phyloP scores from a whole-genome alignment of 2,329 filamentous ascomycete species.

The Sodiomyces alkalinus region DNA sequence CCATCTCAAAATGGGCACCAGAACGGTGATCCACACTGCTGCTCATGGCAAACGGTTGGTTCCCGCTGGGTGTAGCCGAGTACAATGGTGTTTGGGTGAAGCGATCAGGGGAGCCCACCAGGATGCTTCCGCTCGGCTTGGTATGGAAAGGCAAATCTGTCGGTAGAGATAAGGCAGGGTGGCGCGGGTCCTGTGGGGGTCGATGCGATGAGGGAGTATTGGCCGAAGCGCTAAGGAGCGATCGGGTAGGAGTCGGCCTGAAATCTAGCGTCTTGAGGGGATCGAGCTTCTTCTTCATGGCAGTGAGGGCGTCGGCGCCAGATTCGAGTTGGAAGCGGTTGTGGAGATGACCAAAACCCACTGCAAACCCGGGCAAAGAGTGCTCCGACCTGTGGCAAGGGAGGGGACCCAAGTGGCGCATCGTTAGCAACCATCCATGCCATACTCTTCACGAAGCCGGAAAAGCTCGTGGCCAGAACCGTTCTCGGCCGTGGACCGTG shows the following conservation, averaged over 20 bases:
- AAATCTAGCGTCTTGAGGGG: constrained; percentile 28
- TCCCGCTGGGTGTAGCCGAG: constrained; percentile 30
- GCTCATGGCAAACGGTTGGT: constrained; percentile 25
- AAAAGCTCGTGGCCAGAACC: too few relatives aligned
- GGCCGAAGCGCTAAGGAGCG: constrained; percentile 25
- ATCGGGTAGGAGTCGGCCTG: constrained; percentile 25
- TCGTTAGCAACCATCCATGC: too few relatives aligned
- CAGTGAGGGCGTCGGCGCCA: constrained; percentile 31
- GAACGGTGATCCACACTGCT: constrained; percentile 23
- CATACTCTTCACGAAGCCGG: too few relatives aligned
- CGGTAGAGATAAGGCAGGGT: constrained; percentile 32
- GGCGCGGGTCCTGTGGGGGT: constrained; percentile 21
- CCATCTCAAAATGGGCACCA: constrained; percentile 8
- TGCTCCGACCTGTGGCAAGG: constrained; percentile 21
- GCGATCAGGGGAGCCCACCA: constrained; percentile 28
- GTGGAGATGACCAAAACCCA: constrained; percentile 34
- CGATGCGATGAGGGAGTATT: constrained; percentile 22
- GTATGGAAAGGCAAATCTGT: constrained; percentile 15
- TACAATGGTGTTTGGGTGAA: constrained; percentile 29
- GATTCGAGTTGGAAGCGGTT: constrained; percentile 32
- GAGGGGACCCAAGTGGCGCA: too few relatives aligned
- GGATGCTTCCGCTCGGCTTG: constrained; percentile 15
- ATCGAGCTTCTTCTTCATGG: constrained; percentile 41
- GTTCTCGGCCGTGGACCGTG: too few relatives aligned
- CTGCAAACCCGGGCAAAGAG: constrained; percentile 17